Evolutionary conservation across 2,329 filamentous ascomycete genomes (phyloP).

Genomic region (Cercospora nicotianae): DNA sequence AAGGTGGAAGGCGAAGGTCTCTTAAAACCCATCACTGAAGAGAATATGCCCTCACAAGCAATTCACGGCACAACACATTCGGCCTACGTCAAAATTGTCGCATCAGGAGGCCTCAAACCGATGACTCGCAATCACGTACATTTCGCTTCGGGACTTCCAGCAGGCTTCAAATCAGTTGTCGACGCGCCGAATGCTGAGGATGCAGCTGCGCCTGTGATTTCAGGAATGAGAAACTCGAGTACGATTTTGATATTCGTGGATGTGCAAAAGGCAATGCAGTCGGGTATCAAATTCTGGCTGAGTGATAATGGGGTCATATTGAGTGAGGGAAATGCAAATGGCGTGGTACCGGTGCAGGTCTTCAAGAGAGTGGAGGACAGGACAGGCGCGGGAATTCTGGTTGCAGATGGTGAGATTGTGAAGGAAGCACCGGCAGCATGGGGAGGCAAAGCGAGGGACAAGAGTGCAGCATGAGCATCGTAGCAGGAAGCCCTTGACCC

Average conservation of each 20-base stretch:
- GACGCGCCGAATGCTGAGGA: conserved; percentile 16
- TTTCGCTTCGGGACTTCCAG: conserved; percentile 73
- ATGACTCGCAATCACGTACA: conserved; percentile 91
- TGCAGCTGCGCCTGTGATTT: conserved; percentile 60
- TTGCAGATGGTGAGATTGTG: conserved; percentile 67
- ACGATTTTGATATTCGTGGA: conserved; percentile 77
- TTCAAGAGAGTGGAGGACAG: conserved; percentile 71
- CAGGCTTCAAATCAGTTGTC: conserved; percentile 43
- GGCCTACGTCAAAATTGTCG: conserved; percentile 73
- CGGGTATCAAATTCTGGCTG: conserved; percentile 61
- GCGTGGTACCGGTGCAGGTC: conserved; percentile 64
- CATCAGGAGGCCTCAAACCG: conserved; percentile 71
- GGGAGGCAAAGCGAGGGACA: conserved; percentile 28
- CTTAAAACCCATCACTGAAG: conserved; percentile 63
- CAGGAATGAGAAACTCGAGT: conserved; percentile 51
- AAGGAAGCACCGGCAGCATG: conserved; percentile 66
- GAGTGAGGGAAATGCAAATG: conserved; percentile 54
- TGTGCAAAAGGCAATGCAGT: conserved; percentile 73
- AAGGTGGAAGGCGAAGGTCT: conserved; percentile 69
- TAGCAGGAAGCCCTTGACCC: background rate
- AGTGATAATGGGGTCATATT: conserved; percentile 53
- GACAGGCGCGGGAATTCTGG: conserved; percentile 62
- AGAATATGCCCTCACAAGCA: conserved; percentile 48
- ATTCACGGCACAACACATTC: conserved; percentile 88
- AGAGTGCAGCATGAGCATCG: background rate